Base-by-base conservation (phyloP, 345 rosid species). In the Acer saccharum region DNA sequence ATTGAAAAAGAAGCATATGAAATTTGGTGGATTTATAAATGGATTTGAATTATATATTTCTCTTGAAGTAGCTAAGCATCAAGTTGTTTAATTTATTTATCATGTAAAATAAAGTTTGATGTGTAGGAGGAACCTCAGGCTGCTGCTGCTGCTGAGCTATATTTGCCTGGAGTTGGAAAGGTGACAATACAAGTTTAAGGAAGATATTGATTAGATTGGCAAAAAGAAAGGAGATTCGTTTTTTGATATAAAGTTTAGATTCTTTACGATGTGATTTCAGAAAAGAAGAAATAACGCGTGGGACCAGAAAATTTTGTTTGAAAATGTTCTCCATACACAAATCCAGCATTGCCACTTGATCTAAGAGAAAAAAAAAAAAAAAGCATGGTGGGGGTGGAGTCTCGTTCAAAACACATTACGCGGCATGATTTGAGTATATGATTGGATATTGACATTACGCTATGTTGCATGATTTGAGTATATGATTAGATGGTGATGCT, bases 221-320 rank as follows among this genome's bases (percentile, higher is more conserved):
- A 7, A 73, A 73, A 60, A 8, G 67, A 73, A 41, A 7, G 50
- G 18, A 11, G 65, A 58, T 72, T 20, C n/a, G 13, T 57, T 27
- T 18, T 43, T 7, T 18, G 35, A 43, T 43, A 16, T 17, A 73
- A 73, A 23, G 76, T 43, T 5, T 16, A 44, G 17, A 43, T 44
- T n/a, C 68, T 61, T 61, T 73, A 41, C 68, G 16, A 12, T 13
- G 17, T 61, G 23, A 73, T 23, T 21, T 41, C 13, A 9, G 55
- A 73, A 55, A 39, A 41, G 54, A 8, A 16, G 23, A 39, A 14
- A 16, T 13, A 39, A 73, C 43, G 18, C 58, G 43, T 21, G 76
- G 66, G 68, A 61, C 68, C 25, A 9, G 10, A 43, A 73, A 21
- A 14, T 18, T 23, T 73, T n/a, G 39, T 73, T 73, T 50, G 55